Percentiles rank a stretch among this genome's conserved stretches.
phyloP scores from a whole-genome alignment of 2,329 filamentous ascomycete species.

The Teratosphaeria epicoccoides region DNA sequence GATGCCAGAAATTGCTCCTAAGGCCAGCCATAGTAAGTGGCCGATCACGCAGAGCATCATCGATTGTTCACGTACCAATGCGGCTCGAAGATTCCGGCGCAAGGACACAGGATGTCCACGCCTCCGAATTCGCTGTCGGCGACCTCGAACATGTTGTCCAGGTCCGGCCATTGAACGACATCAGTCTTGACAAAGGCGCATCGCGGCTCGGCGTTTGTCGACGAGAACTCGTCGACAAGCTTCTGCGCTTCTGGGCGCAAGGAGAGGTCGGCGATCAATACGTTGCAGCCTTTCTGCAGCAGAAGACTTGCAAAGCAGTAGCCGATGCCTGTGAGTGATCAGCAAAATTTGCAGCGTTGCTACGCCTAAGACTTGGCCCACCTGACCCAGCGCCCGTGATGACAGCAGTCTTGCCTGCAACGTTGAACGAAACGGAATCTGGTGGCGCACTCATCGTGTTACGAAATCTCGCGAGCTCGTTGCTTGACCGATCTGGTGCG shows the following conservation, averaged over 20 bases:
- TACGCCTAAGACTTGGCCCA: slow-evolving; percentile 6
- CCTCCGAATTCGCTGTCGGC: slow-evolving; percentile 39
- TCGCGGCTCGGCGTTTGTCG: slow-evolving; percentile 19
- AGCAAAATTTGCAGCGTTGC: not conserved
- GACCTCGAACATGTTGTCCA: slow-evolving; percentile 40
- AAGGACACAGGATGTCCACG: slow-evolving; percentile 34
- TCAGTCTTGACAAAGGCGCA: slow-evolving; percentile 37
- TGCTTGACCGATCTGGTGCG: not conserved
- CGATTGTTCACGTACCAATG: slow-evolving; percentile 15
- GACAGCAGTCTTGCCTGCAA: slow-evolving; percentile 37
- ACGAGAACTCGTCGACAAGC: slow-evolving; percentile 29
- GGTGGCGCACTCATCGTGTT: slow-evolving; percentile 13
- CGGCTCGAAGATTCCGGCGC: slow-evolving; percentile 36
- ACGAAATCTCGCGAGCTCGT: not conserved
- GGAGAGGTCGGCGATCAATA: slow-evolving; percentile 38
- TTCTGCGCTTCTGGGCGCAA: slow-evolving; percentile 38
- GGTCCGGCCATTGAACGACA: slow-evolving; percentile 40
- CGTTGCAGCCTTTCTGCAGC: slow-evolving; percentile 35
- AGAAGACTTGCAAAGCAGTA: slow-evolving; percentile 36
- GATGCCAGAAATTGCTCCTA: slow-evolving; percentile 41
- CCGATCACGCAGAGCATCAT: not conserved
- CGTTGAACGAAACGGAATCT: slow-evolving; percentile 24
- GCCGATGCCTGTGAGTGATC: slow-evolving; percentile 33
- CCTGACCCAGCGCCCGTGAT: slow-evolving; percentile 39
- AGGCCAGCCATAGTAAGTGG: slow-evolving; percentile 4